A percentile compares a stretch with the other conserved stretches of the same genome.
Evolutionary conservation across 192 early-diverging fungal species (phyloP).

Genomic region (Coemansia sp.): DNA sequence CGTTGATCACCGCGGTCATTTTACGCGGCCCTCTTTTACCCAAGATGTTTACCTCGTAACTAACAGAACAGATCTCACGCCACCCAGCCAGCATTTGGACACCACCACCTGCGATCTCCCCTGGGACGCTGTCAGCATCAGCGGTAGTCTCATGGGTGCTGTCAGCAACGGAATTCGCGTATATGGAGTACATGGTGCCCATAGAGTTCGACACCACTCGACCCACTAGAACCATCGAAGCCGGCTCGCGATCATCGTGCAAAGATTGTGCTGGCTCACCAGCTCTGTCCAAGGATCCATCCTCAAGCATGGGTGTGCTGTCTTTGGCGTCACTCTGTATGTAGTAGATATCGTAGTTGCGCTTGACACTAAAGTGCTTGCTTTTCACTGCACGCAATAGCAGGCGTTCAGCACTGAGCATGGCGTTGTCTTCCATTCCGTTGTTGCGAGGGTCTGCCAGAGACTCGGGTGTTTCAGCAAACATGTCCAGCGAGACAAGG

Average conservation of each 20-base stretch:
- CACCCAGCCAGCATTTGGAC: not conserved
- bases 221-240: too few relatives aligned
- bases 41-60: constrained; percentile 84
- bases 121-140: too few relatives aligned
- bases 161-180: constrained; percentile 56
- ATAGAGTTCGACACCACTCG: constrained; percentile 68
- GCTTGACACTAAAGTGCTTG: not conserved
- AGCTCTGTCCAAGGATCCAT: too few relatives aligned
- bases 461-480: constrained; percentile 4
- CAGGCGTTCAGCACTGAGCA: too few relatives aligned
- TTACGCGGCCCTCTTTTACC: constrained; percentile 90
- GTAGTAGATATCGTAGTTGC: constrained; percentile 9
- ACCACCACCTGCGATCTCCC: too few relatives aligned
- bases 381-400: constrained; percentile 4
- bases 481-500: constrained; percentile 6
- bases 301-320: not conserved
- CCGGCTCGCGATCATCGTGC: too few relatives aligned
- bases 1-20: constrained; percentile 76
- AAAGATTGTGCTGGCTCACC: too few relatives aligned
- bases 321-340: not conserved
- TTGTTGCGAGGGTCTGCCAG: constrained; percentile 2
- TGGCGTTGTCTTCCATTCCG: too few relatives aligned
- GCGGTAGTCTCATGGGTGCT: constrained; percentile 2
- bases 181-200: constrained; percentile 79
- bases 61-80: constrained; percentile 52